phyloP scores from a whole-genome alignment of 208 protist species.

The Lotmaria passim region DNA sequence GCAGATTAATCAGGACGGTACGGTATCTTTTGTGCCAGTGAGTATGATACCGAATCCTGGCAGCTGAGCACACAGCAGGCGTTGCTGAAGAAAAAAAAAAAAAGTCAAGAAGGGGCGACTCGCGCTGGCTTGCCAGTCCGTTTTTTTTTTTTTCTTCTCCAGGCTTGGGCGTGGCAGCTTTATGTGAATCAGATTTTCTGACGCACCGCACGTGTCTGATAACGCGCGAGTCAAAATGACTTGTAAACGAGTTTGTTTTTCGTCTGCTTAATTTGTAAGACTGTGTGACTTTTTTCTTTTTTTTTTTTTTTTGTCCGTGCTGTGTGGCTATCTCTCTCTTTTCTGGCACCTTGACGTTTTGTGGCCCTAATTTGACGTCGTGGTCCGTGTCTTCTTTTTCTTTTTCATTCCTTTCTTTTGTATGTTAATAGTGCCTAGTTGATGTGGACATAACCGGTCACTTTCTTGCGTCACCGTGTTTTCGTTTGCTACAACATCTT shows the following conservation, averaged over 20 bases:
- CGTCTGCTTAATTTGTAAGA: background rate
- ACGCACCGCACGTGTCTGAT: no score
- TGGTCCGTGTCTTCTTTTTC: slow-evolving; percentile 7
- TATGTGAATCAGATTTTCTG: no score
- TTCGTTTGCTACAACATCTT: no score
- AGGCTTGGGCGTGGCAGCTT: no score
- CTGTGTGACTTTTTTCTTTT: background rate
- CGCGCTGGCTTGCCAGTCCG: no score
- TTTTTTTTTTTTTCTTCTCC: slow-evolving; percentile 15
- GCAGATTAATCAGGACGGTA: slow-evolving; percentile 38
- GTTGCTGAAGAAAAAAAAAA: background rate
- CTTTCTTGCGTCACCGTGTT: no score
- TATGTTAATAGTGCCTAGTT: background rate
- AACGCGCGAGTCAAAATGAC: no score
- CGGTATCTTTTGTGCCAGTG: slow-evolving; percentile 33
- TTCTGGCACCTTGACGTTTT: background rate
- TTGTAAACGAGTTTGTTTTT: background rate
- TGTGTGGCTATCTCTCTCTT: background rate
- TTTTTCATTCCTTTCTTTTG: background rate
- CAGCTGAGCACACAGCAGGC: background rate
- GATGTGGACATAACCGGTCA: background rate
- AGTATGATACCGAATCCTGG: slow-evolving; percentile 23
- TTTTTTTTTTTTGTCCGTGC: background rate
- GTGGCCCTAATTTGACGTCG: no score
- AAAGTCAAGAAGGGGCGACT: no score